Evolutionary conservation across 2,329 filamentous ascomycete species (phyloP).

Genomic region (Nemania bipapillata): DNA sequence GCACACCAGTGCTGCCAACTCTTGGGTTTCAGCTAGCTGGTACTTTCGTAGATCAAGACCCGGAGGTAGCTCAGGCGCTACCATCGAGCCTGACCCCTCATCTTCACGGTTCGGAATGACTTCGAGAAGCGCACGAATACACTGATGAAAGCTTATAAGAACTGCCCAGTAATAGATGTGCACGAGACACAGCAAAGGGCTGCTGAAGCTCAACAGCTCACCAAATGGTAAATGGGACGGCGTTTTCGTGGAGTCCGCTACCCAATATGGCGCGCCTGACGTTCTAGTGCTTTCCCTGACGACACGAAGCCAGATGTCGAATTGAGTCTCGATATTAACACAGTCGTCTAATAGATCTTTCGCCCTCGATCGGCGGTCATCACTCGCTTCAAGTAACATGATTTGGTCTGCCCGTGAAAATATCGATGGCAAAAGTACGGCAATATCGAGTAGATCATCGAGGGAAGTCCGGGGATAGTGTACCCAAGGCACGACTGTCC

Average conservation of each 20-base stretch:
- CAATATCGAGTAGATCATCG: slow-evolving; percentile 64
- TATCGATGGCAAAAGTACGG: slow-evolving; percentile 61
- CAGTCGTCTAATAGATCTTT: slow-evolving; percentile 62
- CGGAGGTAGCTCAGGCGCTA: slow-evolving; percentile 55
- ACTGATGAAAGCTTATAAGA: slow-evolving; percentile 62
- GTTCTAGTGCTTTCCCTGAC: slow-evolving; percentile 39
- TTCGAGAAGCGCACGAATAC: slow-evolving; percentile 59
- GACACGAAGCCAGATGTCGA: slow-evolving; percentile 60
- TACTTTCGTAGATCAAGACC: slow-evolving; percentile 58
- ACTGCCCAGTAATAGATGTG: slow-evolving; percentile 67
- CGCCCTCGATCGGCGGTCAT: slow-evolving; percentile 57
- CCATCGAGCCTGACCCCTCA: slow-evolving; percentile 53
- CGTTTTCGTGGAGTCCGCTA: slow-evolving; percentile 45
- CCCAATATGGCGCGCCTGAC: slow-evolving; percentile 55
- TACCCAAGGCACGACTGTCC: slow-evolving; percentile 64
- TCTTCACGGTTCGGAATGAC: slow-evolving; percentile 58
- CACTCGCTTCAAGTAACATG: slow-evolving; percentile 53
- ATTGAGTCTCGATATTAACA: slow-evolving; percentile 59
- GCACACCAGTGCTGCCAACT: slow-evolving; percentile 62
- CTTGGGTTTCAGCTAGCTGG: slow-evolving; percentile 54
- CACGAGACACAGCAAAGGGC: slow-evolving; percentile 58
- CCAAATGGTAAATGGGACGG: slow-evolving; percentile 56
- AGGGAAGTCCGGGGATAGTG: slow-evolving; percentile 62
- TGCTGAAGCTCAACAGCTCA: slow-evolving; percentile 59
- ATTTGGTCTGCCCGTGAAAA: slow-evolving; percentile 60